Evolutionary conservation across 169 alveolate genomes (phyloP), one percentile per base, ranked within the genome.

Genomic region (Plasmodium inui): DNA sequence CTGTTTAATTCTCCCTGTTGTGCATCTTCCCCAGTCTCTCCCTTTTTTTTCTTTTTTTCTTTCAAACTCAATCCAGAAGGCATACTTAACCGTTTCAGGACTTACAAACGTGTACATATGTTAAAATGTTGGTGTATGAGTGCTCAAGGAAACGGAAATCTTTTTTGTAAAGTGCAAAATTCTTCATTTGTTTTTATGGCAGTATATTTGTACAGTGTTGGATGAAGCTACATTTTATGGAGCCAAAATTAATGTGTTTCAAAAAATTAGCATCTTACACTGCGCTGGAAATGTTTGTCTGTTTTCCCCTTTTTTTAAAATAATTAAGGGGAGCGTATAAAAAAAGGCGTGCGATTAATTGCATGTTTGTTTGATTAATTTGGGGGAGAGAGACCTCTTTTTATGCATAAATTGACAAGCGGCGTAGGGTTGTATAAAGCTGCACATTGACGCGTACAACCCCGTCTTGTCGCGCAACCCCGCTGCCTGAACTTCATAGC

Each of bases 41-140:
- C 76, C 39, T 67, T 67, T 67, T 67, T 67, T 67, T 67, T n/a
- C n/a, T n/a, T 61, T 61, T 61, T 61, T 61, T 61, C 19, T 61
- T 67, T 67, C 22, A 9, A 50, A 50, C 7, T 17, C 19, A 50
- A 50, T 50, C 22, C 8, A 50, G 83, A 32, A 76, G 50, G 83
- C 83, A 32, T 76, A 3, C 8, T 12, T 50, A 50, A 50, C 12
- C 8, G 0, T 50, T 17, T 50, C 61, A 50, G 22, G 28, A 32
- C 32, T 32, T 76, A 76, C 50, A 50, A 30, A 76, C 67, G 19
- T 76, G 50, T 50, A 32, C 8, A 76, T 76, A 76, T 76, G 10
- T 50, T 50, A 50, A 50, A 50, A 50, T 50, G 61, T 50, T 50
- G 61, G 22, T 26, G 9, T 34, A 76, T 9, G 83, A 32, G 53